Evolutionary conservation across 2,329 filamentous ascomycete genomes (phyloP), one percentile per base, ranked within the genome.

Genomic region (Paecilomyces sp.): DNA sequence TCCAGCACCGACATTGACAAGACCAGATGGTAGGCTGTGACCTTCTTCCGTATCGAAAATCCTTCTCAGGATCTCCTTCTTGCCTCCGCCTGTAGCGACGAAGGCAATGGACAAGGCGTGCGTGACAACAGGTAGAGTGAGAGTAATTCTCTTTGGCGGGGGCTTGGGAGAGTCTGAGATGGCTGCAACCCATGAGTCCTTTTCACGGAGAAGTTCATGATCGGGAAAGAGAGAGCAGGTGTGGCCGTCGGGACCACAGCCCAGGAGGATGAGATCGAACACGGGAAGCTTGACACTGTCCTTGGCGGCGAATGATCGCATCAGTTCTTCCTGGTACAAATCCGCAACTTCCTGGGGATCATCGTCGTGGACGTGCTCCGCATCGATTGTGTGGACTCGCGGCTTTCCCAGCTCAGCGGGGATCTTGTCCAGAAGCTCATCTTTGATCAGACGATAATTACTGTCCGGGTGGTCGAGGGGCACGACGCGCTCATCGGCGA

Each of bases 161-260:
- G 93, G 93, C 83, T 99, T 99, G 56, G 94, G 94, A 52, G 91
- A 96, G 79, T 97, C 91, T 70, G 89, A 87, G 71, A 97, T 95
- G 54, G 91, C 85, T 13, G 92, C 88, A 52, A 97, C 91, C 94
- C 94, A 99, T 58, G 93, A 91, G 69, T 87, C 88, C 36, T 85
- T 85, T 79, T 97, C 93, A 64, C 92, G 87, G 66, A 97, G 83
- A 58, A 97, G 83, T 60, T 88, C 85, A 73, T 97, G 93, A 58
- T 88, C 89, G 4, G 94, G 94, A 81, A 99, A 99, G 57, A 99
- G 81, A 68, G 89, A 94, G 86, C 94, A 97, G 34, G 94, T 97
- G 80, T 99, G 94, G 57, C 94, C 94, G 75, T 97, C 94, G 13
- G 94, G 93, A 0, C 94, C 94, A 74, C 91, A 96, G 68, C 94